phyloP scores from a whole-genome alignment of 257 asterid genomes.

The Solanum boliviense region DNA sequence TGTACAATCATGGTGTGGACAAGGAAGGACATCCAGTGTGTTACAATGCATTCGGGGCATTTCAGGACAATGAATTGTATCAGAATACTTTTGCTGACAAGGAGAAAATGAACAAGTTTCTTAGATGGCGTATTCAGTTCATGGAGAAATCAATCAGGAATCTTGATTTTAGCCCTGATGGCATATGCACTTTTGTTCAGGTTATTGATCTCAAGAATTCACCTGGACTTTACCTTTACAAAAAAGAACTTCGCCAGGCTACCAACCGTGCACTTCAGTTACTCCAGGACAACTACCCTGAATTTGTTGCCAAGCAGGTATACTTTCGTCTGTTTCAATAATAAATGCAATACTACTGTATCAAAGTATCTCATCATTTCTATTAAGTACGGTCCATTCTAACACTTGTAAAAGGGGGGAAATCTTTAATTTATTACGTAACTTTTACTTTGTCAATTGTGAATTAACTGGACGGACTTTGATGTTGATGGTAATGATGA shows the following conservation, averaged over 20 bases:
- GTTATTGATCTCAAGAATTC: slow-evolving; percentile 61
- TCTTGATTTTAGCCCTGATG: slow-evolving; percentile 61
- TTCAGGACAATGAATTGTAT: slow-evolving; percentile 65
- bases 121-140: slow-evolving; percentile 53
- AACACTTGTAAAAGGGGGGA: not conserved
- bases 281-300: slow-evolving; percentile 78
- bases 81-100: slow-evolving; percentile 49
- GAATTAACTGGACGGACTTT: not conserved
- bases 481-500: not conserved
- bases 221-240: slow-evolving; percentile 48
- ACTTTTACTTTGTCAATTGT: not conserved
- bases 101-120: slow-evolving; percentile 48
- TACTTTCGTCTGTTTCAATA: not conserved
- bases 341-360: not conserved
- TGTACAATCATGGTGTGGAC: slow-evolving; percentile 43
- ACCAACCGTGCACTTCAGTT: slow-evolving; percentile 66
- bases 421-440: not conserved
- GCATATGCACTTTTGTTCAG: slow-evolving; percentile 52
- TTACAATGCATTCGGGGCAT: slow-evolving; percentile 63
- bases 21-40: slow-evolving; percentile 60
- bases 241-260: slow-evolving; percentile 60
- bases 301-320: slow-evolving; percentile 78
- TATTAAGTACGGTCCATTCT: not conserved
- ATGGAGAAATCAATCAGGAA: slow-evolving; percentile 58
- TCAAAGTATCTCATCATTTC: not conserved